phyloP scores from a whole-genome alignment of 1,284 basidiomycete species.

The Singerocomus inundabilis region DNA sequence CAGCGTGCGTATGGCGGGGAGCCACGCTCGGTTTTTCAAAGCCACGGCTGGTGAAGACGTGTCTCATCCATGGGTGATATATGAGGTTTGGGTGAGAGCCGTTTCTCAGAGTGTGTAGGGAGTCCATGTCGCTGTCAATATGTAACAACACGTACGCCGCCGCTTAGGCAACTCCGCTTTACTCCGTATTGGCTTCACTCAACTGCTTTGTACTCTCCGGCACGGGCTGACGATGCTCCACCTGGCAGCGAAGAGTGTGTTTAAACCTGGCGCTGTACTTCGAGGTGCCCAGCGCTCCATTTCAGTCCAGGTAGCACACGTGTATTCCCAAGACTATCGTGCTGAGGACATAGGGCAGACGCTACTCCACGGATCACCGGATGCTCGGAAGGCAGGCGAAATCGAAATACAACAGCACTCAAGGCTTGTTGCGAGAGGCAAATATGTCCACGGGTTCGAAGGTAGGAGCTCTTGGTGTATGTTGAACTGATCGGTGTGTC shows the following conservation, averaged over 20 bases:
- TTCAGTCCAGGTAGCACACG: conserved; percentile 57
- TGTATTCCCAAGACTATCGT: conserved; percentile 18
- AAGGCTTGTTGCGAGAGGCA: conserved; percentile 79
- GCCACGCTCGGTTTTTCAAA: conserved; percentile 37
- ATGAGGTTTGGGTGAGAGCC: conserved; percentile 47
- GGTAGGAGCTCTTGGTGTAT: conserved; percentile 47
- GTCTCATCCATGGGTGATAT: conserved; percentile 41
- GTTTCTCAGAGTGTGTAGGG: conserved; percentile 3
- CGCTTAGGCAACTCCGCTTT: conserved; percentile 21
- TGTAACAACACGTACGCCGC: not conserved
- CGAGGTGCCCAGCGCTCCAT: conserved; percentile 44
- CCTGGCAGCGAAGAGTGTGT: conserved; percentile 28
- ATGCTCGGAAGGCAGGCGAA: conserved; percentile 82
- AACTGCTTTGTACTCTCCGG: conserved; percentile 3
- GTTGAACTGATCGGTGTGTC: not conserved
- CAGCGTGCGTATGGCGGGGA: conserved; percentile 27
- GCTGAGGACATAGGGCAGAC: conserved; percentile 40
- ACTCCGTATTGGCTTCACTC: conserved; percentile 12
- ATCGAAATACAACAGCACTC: conserved; percentile 78
- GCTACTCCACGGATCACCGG: conserved; percentile 72
- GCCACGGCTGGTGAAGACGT: conserved; percentile 33
- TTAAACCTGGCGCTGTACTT: conserved; percentile 26
- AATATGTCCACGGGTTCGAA: conserved; percentile 88
- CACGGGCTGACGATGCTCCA: conserved; percentile 23
- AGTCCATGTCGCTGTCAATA: not conserved